Percentiles rank a stretch among this genome's conserved stretches.
These are phyloP conservation scores for Candida morakotiae DNA, from an alignment of 805 yeast species.

Conservation along the genomic window DNA sequence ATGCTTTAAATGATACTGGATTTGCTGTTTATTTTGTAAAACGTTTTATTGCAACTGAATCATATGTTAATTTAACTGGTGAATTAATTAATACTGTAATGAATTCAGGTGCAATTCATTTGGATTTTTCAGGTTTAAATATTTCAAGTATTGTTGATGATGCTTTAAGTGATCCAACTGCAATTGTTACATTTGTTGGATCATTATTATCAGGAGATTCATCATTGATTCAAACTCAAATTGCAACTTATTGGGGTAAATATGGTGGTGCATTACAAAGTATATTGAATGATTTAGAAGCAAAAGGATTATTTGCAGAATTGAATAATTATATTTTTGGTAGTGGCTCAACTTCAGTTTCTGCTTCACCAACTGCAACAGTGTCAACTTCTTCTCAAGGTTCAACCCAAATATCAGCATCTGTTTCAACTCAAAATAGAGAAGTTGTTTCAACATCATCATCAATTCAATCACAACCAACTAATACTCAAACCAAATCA, in stretches of 20 bases:
- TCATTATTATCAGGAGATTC: conserved; percentile 12
- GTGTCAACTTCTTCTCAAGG: conserved; percentile 3
- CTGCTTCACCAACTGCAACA: conserved; percentile 9
- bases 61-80: conserved; percentile 34
- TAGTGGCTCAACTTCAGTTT: conserved; percentile 11
- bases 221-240: conserved; percentile 14
- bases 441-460: neutral
- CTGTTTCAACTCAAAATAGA: conserved; percentile 4
- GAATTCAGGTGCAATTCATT: conserved; percentile 21
- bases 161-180: conserved; percentile 21
- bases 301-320: conserved; percentile 32
- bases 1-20: conserved; percentile 40
- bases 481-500: conserved; percentile 8
- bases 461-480: conserved; percentile 3
- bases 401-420: conserved; percentile 8
- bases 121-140: conserved; percentile 21
- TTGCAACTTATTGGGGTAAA: conserved; percentile 15
- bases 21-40: conserved; percentile 35
- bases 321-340: conserved; percentile 33
- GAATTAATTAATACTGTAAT: conserved; percentile 24
- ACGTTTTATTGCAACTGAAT: conserved; percentile 28
- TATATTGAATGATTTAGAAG: conserved; percentile 30
- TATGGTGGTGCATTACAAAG: conserved; percentile 27
- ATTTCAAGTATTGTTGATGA: conserved; percentile 20
- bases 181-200: conserved; percentile 16